phyloP scores from a whole-genome alignment of 2,329 filamentous ascomycete species.

The Cercospora brassicicola region DNA sequence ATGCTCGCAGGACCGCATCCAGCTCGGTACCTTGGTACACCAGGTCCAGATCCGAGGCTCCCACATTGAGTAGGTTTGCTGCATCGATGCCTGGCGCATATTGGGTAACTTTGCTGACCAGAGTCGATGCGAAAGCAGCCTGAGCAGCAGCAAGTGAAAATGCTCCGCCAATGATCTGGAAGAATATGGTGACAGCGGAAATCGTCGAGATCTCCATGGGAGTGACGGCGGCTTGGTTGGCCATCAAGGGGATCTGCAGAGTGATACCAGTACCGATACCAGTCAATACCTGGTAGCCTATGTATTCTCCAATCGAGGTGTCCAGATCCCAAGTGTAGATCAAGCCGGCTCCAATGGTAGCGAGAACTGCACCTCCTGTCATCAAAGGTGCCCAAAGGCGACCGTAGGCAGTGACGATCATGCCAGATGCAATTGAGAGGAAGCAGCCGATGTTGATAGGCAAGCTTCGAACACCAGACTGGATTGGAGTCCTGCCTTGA shows the following conservation, averaged over 20 bases:
- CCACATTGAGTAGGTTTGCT: constrained; percentile 44
- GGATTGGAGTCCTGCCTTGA: not conserved
- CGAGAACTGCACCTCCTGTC: not conserved
- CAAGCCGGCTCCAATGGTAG: constrained; percentile 39
- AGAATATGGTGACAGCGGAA: constrained; percentile 44
- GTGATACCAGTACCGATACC: constrained; percentile 48
- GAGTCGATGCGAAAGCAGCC: constrained; percentile 44
- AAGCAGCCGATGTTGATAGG: not conserved
- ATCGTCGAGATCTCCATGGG: constrained; percentile 41
- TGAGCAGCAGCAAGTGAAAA: constrained; percentile 46
- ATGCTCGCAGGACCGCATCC: constrained; percentile 37
- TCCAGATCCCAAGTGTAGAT: constrained; percentile 44
- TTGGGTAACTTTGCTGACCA: constrained; percentile 41
- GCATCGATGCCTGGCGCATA: constrained; percentile 46
- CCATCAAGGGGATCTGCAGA: constrained; percentile 46
- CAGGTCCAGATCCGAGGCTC: constrained; percentile 58
- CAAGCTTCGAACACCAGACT: not conserved
- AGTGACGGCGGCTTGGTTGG: constrained; percentile 39
- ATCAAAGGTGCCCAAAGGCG: not conserved
- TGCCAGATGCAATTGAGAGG: not conserved
- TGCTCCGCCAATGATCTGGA: constrained; percentile 46
- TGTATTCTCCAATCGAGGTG: constrained; percentile 35
- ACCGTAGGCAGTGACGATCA: not conserved
- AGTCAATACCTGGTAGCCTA: constrained; percentile 47
- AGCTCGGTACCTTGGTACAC: constrained; percentile 52